Conservation (phyloP, 2,329 filamentous ascomycete species). For the Fusarium algeriense region DNA sequence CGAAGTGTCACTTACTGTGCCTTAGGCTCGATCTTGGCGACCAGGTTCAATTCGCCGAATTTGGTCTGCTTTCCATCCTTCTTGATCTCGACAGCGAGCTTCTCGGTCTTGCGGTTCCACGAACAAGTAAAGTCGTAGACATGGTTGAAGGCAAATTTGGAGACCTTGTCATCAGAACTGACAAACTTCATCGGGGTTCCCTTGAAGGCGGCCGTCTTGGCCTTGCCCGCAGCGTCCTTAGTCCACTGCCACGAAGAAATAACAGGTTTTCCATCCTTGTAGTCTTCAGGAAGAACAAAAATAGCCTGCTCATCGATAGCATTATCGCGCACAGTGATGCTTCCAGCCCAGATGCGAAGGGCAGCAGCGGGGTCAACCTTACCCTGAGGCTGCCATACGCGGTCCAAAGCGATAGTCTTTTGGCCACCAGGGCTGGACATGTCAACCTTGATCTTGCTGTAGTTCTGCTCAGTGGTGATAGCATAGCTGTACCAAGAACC, state of each 20-base stretch:
- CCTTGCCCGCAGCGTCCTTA: accelerated
- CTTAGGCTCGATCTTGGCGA: constrained; percentile 18
- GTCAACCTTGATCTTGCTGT: not conserved
- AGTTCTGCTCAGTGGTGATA: not conserved
- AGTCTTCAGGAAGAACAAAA: not conserved
- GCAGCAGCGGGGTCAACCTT: not conserved
- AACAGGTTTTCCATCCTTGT: not conserved
- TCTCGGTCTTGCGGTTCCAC: constrained; percentile 9
- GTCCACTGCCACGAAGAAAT: not conserved
- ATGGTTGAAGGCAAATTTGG: constrained; percentile 23
- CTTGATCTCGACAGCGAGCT: constrained; percentile 18
- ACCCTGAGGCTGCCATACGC: accelerated
- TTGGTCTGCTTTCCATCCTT: accelerated
- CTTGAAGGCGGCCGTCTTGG: accelerated
- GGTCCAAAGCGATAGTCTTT: not conserved
- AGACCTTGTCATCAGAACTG: not conserved
- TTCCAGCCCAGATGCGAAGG: not conserved
- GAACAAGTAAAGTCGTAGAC: constrained; percentile 18
- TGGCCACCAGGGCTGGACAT: accelerated
- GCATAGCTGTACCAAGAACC: accelerated
- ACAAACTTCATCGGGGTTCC: not conserved
- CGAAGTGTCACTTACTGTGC: constrained; percentile 17
- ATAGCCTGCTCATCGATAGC: not conserved
- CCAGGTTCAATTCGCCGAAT: constrained; percentile 4
- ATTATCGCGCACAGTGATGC: not conserved